Evolutionary conservation across 2,329 filamentous ascomycete genomes (phyloP), one percentile per base, ranked within the genome.

Genomic region (Trichoderma pleuroti): DNA sequence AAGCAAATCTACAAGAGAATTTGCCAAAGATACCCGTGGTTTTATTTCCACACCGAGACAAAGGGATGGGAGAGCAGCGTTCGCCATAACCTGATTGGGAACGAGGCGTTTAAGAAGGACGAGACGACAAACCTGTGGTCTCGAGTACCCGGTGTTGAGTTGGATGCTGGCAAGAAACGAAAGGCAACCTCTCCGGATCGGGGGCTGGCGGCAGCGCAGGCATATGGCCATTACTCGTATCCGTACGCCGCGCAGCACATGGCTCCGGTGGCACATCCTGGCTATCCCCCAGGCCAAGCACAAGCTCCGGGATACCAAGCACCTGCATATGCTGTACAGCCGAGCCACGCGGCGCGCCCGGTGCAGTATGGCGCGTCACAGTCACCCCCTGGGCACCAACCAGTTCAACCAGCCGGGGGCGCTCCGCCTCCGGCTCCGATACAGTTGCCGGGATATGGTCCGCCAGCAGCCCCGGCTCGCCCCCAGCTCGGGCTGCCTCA

Each of bases 21-120:
- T 67, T 86, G 85, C 73, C 81, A 83, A 71, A 83, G 82, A 74
- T 89, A 89, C 74, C 87, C 87, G 11, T 89, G 85, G 82, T 90
- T 87, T 73, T 86, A 85, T 74, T 89, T 89, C 75, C 83, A 82
- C 68, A 86, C 87, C 21, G 87, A 88, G 75, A 89, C 87, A 7
- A 90, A 88, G 76, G 87, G 87, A n/a, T 90, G 87, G 87, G 87
- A 90, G 77, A 89, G 87, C 74, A 89, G 87, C 74, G 87, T 90
- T n/a, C 85, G 87, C 1, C 87, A 90, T 74, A 90, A 89, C 70
- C 82, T 90, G 32, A 88, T 89, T 73, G 87, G 87, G 3, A 89
- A 89, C 76, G 85, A 87, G 73, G 87, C 87, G 8, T 90, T 90
- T 76, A 83, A 82, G 73, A 90, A 89, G 77, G 84, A 87, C 72